phyloP scores from a whole-genome alignment of 192 early-diverging fungal species.

The Irineochytrium annulatum region DNA sequence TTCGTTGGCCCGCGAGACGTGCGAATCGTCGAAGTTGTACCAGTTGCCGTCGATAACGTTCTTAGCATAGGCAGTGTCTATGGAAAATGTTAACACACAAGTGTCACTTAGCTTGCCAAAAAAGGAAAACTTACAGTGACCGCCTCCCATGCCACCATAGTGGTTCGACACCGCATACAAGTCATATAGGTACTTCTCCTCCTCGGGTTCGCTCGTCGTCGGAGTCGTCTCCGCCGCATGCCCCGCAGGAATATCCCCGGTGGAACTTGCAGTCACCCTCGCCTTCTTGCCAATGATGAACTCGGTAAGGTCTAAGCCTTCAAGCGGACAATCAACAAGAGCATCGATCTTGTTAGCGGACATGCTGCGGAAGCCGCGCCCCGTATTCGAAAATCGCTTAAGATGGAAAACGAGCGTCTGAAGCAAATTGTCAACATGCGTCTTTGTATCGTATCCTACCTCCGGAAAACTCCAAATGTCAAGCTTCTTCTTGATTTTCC shows the following conservation, averaged over 20 bases:
- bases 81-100: background rate
- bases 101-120: background rate
- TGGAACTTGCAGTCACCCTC: background rate
- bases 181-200: constrained; percentile 59
- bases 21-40: constrained; percentile 82
- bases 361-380: constrained; percentile 53
- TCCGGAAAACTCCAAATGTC: constrained; percentile 77
- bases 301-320: constrained; percentile 57
- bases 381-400: constrained; percentile 66
- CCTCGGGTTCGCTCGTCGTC: background rate
- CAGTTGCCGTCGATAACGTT: constrained; percentile 60
- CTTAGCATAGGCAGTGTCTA: constrained; percentile 73
- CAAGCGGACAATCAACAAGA: constrained; percentile 67
- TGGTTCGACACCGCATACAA: constrained; percentile 78
- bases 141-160: constrained; percentile 77
- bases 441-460: constrained; percentile 12
- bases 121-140: constrained; percentile 54
- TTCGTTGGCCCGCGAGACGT: constrained; percentile 43
- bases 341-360: constrained; percentile 69
- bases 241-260: background rate
- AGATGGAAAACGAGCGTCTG: constrained; percentile 73
- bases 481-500: constrained; percentile 71
- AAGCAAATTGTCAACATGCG: constrained; percentile 3
- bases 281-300: constrained; percentile 22
- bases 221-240: background rate